Evolutionary conservation across 2,329 filamentous ascomycete species (phyloP).

Genomic region (Fusarium praegraminearum): DNA sequence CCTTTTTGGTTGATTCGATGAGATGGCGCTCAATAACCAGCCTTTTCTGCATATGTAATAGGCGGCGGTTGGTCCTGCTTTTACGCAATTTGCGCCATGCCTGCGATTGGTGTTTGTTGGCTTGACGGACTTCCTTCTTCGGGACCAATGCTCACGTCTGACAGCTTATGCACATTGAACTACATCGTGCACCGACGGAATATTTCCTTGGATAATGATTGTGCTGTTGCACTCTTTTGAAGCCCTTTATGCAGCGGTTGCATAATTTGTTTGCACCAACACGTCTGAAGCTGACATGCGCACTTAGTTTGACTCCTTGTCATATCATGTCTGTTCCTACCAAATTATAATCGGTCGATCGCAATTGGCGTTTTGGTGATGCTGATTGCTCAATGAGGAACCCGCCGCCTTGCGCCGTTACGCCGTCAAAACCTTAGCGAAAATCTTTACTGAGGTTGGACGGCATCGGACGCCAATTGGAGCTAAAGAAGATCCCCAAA

Average conservation of each 20-base stretch:
- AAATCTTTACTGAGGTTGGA: constrained; percentile 10
- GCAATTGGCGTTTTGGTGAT: constrained; percentile 14
- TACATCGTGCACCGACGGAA: constrained; percentile 2
- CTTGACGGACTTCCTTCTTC: constrained; percentile 7
- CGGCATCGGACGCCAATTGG: constrained; percentile 5
- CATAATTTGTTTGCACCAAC: constrained; percentile 10
- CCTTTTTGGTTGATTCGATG: constrained; percentile 14
- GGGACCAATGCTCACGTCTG: constrained; percentile 22
- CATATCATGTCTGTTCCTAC: constrained; percentile 4
- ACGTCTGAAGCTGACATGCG: constrained; percentile 29
- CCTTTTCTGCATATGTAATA: constrained; percentile 17
- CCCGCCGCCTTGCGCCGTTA: constrained; percentile 27
- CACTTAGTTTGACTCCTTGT: constrained; percentile 6
- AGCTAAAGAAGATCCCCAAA: constrained; percentile 11
- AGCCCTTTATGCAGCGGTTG: constrained; percentile 14
- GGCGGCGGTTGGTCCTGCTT: constrained; percentile 3
- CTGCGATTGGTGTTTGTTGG: constrained; percentile 19
- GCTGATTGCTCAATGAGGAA: constrained; percentile 5
- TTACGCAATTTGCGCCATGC: constrained; percentile 13
- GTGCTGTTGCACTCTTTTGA: constrained; percentile 16
- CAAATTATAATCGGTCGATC: constrained; percentile 7
- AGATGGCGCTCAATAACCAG: constrained; percentile 25
- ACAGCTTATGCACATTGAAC: constrained; percentile 31
- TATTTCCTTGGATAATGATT: constrained; percentile 13
- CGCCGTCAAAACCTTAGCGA: constrained; percentile 9